Percentiles rank a stretch among this genome's conserved stretches.
phyloP scores from a whole-genome alignment of 1,139 yeast species.

The Yamadazyma membranifaciens region DNA sequence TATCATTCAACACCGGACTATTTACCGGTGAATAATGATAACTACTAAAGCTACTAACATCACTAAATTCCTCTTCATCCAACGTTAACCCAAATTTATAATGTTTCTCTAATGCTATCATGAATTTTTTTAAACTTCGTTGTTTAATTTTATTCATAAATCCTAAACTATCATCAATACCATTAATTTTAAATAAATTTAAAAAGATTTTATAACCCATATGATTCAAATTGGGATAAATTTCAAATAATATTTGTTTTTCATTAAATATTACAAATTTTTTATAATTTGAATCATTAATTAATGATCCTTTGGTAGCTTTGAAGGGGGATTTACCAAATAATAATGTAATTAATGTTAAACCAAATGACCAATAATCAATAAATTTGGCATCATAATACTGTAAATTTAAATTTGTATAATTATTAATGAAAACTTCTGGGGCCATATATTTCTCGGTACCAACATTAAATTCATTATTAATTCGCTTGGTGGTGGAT shows the following conservation, averaged over 20 bases:
- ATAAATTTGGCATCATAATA: constrained; percentile 35
- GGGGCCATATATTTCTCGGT: constrained; percentile 62
- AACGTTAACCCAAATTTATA: constrained; percentile 31
- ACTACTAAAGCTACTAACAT: too few species aligned
- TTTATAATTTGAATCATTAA: constrained; percentile 37
- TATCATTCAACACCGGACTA: too few species aligned
- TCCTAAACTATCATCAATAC: constrained; percentile 32
- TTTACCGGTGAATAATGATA: too few species aligned
- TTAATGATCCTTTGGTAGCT: constrained; percentile 14
- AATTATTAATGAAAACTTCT: constrained; percentile 31
- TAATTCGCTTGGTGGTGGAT: constrained; percentile 36
- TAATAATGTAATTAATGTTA: constrained; percentile 44
- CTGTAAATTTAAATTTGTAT: constrained; percentile 18
- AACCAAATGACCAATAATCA: constrained; percentile 45
- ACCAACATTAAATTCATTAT: constrained; percentile 50
- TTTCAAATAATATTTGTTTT: constrained; percentile 37
- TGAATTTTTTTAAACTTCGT: constrained; percentile 29
- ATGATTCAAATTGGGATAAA: constrained; percentile 40
- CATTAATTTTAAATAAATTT: constrained; percentile 33
- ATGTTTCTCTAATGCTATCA: constrained; percentile 26
- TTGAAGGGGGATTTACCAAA: constrained; percentile 50
- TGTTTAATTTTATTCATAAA: constrained; percentile 25
- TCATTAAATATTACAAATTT: constrained; percentile 35
- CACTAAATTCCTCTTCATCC: constrained; percentile 26
- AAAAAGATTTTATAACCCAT: constrained; percentile 35